Evolutionary conservation across 495 filamentous ascomycete genomes (phyloP).

Genomic region (Glonium stellatum): DNA sequence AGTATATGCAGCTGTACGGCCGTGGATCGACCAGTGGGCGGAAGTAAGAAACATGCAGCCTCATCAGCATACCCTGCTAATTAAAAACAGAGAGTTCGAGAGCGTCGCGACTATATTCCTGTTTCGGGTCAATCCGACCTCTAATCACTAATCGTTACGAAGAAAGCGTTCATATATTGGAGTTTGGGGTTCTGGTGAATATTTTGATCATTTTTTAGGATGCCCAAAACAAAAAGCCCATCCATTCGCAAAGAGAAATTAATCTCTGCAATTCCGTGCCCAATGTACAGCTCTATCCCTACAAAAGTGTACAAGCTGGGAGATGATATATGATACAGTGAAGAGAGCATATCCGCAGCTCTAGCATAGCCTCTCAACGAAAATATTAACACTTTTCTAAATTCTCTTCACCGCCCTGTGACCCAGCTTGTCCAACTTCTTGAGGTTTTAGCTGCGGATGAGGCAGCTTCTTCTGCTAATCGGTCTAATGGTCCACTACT

Average conservation of each 20-base stretch:
- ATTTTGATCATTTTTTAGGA: slow-evolving; percentile 15
- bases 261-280: slow-evolving; percentile 13
- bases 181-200: neutral
- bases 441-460: slow-evolving; percentile 1
- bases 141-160: slow-evolving; percentile 1
- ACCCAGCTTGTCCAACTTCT: slow-evolving; percentile 30
- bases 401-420: slow-evolving; percentile 14
- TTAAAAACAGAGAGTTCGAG: slow-evolving; percentile 14
- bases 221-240: slow-evolving; percentile 8
- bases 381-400: slow-evolving; percentile 1
- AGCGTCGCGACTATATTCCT: slow-evolving; percentile 27
- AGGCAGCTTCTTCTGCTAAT: slow-evolving; percentile 17
- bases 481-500: slow-evolving; percentile 29
- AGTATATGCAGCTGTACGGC: slow-evolving; percentile 66
- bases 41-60: slow-evolving; percentile 9
- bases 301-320: slow-evolving; percentile 20
- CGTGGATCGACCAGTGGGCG: slow-evolving; percentile 53
- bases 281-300: slow-evolving; percentile 13
- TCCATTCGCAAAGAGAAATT: slow-evolving; percentile 5
- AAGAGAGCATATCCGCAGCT: neutral
- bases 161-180: neutral
- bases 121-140: slow-evolving; percentile 20
- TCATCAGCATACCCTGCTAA: slow-evolving; percentile 1
- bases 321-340: slow-evolving; percentile 24
- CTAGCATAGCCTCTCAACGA: neutral